Evolutionary conservation across 2,329 filamentous ascomycete species (phyloP).

Genomic region (Amauroascus niger): DNA sequence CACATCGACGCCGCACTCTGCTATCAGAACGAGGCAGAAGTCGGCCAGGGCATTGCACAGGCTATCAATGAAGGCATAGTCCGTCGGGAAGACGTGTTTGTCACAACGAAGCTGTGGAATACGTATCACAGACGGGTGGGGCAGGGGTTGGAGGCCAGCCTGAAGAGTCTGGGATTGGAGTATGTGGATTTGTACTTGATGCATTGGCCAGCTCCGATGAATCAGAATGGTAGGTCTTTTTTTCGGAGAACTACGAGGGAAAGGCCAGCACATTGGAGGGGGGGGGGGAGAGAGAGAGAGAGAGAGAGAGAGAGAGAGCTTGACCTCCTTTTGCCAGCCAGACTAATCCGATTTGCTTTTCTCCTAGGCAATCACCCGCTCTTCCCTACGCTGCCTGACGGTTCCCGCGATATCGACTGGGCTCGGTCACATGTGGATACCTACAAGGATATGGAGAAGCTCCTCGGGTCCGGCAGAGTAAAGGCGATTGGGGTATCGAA

Average conservation of each 20-base stretch:
- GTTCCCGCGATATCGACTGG: slow-evolving; percentile 61
- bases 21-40: slow-evolving; percentile 60
- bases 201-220: slow-evolving; percentile 72
- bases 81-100: slow-evolving; percentile 69
- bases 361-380: slow-evolving; percentile 30
- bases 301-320: no score
- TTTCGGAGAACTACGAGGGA: no score
- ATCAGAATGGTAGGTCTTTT: slow-evolving; percentile 52
- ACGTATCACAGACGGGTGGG: slow-evolving; percentile 64
- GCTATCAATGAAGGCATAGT: slow-evolving; percentile 59
- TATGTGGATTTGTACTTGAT: slow-evolving; percentile 75
- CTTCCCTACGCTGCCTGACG: slow-evolving; percentile 66
- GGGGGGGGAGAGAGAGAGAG: no score
- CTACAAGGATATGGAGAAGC: slow-evolving; percentile 60
- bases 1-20: slow-evolving; percentile 30
- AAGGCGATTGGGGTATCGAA: slow-evolving; percentile 52
- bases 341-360: not conserved
- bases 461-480: slow-evolving; percentile 46
- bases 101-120: slow-evolving; percentile 78
- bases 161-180: slow-evolving; percentile 63
- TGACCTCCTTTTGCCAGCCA: not conserved
- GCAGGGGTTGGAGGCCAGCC: slow-evolving; percentile 60
- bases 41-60: slow-evolving; percentile 65
- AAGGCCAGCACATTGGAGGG: no score
- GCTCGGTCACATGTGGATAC: slow-evolving; percentile 63